Percentiles rank a stretch among this genome's conserved stretches.
These are phyloP conservation scores for Sporobolomyces roseus DNA, from an alignment of 768 basidiomycete genomes.

Conservation along the genomic window DNA sequence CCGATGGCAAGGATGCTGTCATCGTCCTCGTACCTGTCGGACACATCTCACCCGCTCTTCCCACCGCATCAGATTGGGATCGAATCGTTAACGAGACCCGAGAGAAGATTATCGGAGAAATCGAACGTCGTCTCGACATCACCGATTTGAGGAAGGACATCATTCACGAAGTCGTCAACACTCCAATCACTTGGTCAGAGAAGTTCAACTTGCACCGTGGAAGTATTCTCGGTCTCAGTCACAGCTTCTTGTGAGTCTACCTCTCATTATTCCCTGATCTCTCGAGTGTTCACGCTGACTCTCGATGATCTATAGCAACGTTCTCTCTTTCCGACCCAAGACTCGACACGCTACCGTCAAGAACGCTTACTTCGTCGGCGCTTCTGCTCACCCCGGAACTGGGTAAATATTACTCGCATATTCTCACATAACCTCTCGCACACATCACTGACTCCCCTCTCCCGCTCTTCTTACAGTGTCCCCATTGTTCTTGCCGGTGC, in stretches of 20 bases:
- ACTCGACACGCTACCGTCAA: slow-evolving; percentile 49
- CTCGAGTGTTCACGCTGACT: no score
- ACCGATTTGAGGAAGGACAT: slow-evolving; percentile 48
- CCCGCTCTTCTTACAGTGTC: slow-evolving; percentile 33
- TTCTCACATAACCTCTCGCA: background rate
- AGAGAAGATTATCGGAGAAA: slow-evolving; percentile 32
- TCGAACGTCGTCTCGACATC: slow-evolving; percentile 47
- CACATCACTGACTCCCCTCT: background rate
- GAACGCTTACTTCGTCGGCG: slow-evolving; percentile 53
- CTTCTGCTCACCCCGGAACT: slow-evolving; percentile 53
- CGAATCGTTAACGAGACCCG: slow-evolving; percentile 27
- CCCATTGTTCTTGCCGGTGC: slow-evolving; percentile 52
- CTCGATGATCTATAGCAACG: slow-evolving; percentile 12
- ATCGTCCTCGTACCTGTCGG: slow-evolving; percentile 52
- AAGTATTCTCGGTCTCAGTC: slow-evolving; percentile 52
- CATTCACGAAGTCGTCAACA: slow-evolving; percentile 50
- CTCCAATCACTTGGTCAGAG: slow-evolving; percentile 51
- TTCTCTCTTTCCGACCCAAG: slow-evolving; percentile 39
- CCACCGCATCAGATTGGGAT: slow-evolving; percentile 30
- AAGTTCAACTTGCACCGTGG: slow-evolving; percentile 53
- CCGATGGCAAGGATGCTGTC: slow-evolving; percentile 50
- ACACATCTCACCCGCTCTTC: slow-evolving; percentile 45
- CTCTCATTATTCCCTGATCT: no score
- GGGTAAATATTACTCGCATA: slow-evolving; percentile 43
- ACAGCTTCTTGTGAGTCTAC: slow-evolving; percentile 48